Percentiles rank a stretch among this genome's conserved stretches.
Conservation (phyloP, 768 basidiomycete species). For the Podaxis sp. region DNA sequence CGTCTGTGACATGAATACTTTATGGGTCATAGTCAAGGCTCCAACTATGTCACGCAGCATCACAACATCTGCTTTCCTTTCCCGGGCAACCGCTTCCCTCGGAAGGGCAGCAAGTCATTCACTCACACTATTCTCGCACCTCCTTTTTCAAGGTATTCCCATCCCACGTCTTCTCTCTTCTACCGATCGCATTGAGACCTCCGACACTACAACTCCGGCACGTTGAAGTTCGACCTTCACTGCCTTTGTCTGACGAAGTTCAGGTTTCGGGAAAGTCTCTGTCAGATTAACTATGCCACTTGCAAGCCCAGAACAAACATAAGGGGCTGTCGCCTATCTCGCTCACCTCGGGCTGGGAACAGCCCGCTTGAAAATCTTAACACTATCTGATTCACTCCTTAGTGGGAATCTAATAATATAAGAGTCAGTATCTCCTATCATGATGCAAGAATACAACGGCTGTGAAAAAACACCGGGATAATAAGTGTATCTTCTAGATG, state of each 20-base stretch:
- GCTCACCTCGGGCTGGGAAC: neutral
- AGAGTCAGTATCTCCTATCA: no score
- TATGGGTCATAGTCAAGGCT: neutral
- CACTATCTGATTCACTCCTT: neutral
- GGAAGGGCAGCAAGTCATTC: neutral
- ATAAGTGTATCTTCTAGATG: no score
- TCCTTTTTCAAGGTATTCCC: neutral
- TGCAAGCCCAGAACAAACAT: no score
- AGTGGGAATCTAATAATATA: no score
- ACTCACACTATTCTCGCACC: constrained; percentile 1
- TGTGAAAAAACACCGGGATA: no score
- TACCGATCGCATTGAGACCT: neutral
- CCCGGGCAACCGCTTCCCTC: constrained; percentile 8
- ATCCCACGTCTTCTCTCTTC: constrained; percentile 2
- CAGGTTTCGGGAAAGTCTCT: no score
- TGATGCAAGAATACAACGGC: no score
- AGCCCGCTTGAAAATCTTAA: neutral
- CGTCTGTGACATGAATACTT: neutral
- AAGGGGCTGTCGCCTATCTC: neutral
- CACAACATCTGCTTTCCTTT: constrained; percentile 4
- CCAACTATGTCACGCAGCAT: neutral
- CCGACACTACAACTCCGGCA: neutral
- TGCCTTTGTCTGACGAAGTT: neutral
- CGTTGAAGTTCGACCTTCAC: neutral
- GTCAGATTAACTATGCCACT: no score